These are phyloP conservation scores for Botrytis squamosa DNA, from an alignment of 2,329 filamentous ascomycete genomes.

Conservation along the genomic window DNA sequence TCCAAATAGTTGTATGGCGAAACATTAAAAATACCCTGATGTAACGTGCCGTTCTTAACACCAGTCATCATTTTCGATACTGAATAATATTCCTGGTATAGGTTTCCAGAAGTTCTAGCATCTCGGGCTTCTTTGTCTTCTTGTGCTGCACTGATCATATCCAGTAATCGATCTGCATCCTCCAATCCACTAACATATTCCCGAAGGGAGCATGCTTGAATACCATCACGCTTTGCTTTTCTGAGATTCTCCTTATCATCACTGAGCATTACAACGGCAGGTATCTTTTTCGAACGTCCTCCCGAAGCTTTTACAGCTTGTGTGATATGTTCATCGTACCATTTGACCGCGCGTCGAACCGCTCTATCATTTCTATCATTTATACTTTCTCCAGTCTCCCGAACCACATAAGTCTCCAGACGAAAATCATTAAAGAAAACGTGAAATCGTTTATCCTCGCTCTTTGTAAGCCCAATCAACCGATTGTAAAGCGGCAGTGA, in stretches of 20 bases:
- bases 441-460: slow-evolving; percentile 95
- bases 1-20: slow-evolving; percentile 98
- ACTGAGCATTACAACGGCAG: slow-evolving; percentile 86
- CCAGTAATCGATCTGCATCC: slow-evolving; percentile 79
- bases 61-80: slow-evolving; percentile 94
- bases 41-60: slow-evolving; percentile 80
- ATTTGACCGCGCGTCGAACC: slow-evolving; percentile 79
- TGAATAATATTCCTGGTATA: slow-evolving; percentile 88
- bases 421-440: slow-evolving; percentile 99
- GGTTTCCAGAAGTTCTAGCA: slow-evolving; percentile 61
- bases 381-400: slow-evolving; percentile 77
- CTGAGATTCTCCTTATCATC: slow-evolving; percentile 85
- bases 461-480: slow-evolving; percentile 84
- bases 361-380: slow-evolving; percentile 97
- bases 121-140: slow-evolving; percentile 64
- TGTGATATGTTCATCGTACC: slow-evolving; percentile 83
- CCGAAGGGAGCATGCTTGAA: slow-evolving; percentile 65
- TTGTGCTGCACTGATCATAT: slow-evolving; percentile 85
- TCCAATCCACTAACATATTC: slow-evolving; percentile 84
- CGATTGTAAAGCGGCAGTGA: slow-evolving; percentile 95
- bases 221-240: slow-evolving; percentile 73
- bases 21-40: slow-evolving; percentile 94
- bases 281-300: slow-evolving; percentile 55
- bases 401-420: slow-evolving; percentile 80
- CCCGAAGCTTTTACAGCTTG: slow-evolving; percentile 55